These are phyloP conservation scores for Aspergillus sp. DNA, from an alignment of 2,329 filamentous ascomycete species.

Conservation along the genomic window DNA sequence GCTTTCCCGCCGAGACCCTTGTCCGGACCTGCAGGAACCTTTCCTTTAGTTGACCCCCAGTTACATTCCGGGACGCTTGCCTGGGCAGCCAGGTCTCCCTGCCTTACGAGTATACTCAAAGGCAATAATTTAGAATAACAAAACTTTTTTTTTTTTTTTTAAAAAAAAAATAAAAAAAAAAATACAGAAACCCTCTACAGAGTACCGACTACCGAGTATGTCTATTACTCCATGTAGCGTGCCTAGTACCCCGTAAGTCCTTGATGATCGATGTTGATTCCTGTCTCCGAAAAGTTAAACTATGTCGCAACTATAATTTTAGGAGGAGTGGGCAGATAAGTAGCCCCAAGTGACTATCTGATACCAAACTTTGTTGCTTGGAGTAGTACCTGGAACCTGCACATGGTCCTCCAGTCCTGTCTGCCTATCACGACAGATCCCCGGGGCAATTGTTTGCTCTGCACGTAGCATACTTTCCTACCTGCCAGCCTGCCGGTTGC, in stretches of 20 bases:
- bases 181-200: too few species aligned
- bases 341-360: not conserved
- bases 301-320: not conserved
- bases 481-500: not conserved
- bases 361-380: not conserved
- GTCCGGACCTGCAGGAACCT: slow-evolving; percentile 23
- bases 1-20: slow-evolving; percentile 12
- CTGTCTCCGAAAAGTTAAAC: not conserved
- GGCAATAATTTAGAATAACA: not conserved
- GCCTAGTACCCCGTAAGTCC: not conserved
- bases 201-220: not conserved
- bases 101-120: not conserved
- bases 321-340: not conserved
- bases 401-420: not conserved
- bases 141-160: too few species aligned
- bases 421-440: not conserved
- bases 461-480: not conserved
- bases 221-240: not conserved
- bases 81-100: slow-evolving; percentile 8
- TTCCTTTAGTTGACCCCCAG: slow-evolving; percentile 12
- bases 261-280: not conserved
- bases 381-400: not conserved
- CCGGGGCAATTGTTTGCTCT: not conserved
- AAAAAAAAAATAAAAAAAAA: not conserved
- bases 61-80: slow-evolving; percentile 6